Base-by-base conservation (phyloP, 805 yeast species). In the Yarrowia bubula region DNA sequence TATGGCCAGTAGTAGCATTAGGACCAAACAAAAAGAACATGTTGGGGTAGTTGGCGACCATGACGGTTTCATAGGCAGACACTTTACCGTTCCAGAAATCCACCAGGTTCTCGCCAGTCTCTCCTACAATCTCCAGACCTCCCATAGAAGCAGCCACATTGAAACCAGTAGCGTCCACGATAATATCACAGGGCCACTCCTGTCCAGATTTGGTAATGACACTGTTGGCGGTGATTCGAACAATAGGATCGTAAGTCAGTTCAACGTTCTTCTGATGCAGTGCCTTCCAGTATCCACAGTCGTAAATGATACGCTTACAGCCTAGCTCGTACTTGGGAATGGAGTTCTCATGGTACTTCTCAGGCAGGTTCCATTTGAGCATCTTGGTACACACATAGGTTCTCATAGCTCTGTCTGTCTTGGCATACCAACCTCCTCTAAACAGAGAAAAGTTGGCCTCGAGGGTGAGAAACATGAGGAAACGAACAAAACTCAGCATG, bases 81-180 rank as follows among this genome's bases (percentile, higher is more conserved):
- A 51, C 55, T 32, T 38, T 37, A 6, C 58, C 58, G 35, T 51
- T 51, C 58, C 58, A 51, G 35, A 51, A 51, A 18, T 51, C 58
- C 17, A 37, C 58, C 28, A 51, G 58, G 58, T 51, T 51, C 43
- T 33, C 70, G 63, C 35, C 65, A 65, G 22, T 64, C 58, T 17
- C 39, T 3, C 70, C 70, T 51, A 38, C 41, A 51, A 33, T 57
- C 43, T 32, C 38, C 32, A 35, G 60, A 33, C 57, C 60, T 48
- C 18, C 65, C 51, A 43, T 67, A 15, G 48, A 55, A 28, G 65
- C 61, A 10, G 55, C 43, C 8, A 65, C 44, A 31, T 66, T 57
- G 58, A 66, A 68, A 13, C 70, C 70, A 14, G 69, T 68, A 17
- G 68, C 67, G 10, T 68, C 68, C 9, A 68, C 28, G 43, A 68